Evolutionary conservation across 768 basidiomycete genomes (phyloP).

Genomic region (Leccinum ochraceum): DNA sequence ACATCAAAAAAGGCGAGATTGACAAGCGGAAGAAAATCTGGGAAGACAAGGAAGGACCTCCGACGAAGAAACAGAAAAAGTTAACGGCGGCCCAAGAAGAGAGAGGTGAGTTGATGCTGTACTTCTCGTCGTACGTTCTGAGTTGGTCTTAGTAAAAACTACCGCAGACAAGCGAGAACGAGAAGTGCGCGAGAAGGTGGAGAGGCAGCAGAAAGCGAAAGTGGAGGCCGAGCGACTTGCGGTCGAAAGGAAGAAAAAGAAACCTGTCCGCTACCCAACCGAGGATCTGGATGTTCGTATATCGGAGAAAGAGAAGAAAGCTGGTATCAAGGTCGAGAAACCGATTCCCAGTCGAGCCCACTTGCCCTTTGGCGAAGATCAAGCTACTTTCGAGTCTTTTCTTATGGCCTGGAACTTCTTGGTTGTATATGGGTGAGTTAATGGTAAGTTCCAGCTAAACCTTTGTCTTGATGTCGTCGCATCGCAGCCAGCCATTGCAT

Average conservation of each 20-base stretch:
- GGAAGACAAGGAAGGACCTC: slow-evolving; percentile 85
- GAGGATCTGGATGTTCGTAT: slow-evolving; percentile 87
- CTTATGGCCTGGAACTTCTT: slow-evolving; percentile 94
- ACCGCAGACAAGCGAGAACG: slow-evolving; percentile 65
- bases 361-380: slow-evolving; percentile 68
- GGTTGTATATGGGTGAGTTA: slow-evolving; percentile 84
- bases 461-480: slow-evolving; percentile 11
- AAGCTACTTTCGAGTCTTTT: slow-evolving; percentile 77
- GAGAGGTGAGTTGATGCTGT: slow-evolving; percentile 48
- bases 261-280: slow-evolving; percentile 87
- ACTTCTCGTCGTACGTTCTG: slow-evolving; percentile 9
- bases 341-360: slow-evolving; percentile 62
- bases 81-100: slow-evolving; percentile 72
- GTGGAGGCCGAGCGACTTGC: slow-evolving; percentile 72
- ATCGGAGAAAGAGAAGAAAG: slow-evolving; percentile 80
- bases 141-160: slow-evolving; percentile 26
- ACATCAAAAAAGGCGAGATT: slow-evolving; percentile 82
- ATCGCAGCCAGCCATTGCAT: slow-evolving; percentile 75
- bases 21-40: slow-evolving; percentile 92
- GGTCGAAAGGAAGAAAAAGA: slow-evolving; percentile 85
- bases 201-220: slow-evolving; percentile 61
- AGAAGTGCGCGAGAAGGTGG: slow-evolving; percentile 69
- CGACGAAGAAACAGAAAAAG: slow-evolving; percentile 81
- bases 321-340: slow-evolving; percentile 66
- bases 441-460: background rate